A percentile compares a stretch with the other conserved stretches of the same genome.
Conservation (phyloP, 768 basidiomycete species). For the Psilocybe cyanescens region DNA sequence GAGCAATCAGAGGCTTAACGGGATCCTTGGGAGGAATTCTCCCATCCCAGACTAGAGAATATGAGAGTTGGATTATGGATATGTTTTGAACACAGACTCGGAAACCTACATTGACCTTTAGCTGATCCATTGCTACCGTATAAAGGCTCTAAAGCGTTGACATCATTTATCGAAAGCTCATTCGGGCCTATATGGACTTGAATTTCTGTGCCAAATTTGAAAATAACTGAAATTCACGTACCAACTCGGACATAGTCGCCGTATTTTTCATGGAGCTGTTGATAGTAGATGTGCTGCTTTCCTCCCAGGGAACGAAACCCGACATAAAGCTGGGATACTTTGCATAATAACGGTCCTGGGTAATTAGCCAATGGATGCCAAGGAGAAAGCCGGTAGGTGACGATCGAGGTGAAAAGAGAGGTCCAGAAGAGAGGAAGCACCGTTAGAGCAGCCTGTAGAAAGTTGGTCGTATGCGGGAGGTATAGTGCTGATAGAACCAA, state of each 20-base stretch:
- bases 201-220: not conserved
- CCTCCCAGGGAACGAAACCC: slow-evolving; percentile 39
- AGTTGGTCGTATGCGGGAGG: slow-evolving; percentile 18
- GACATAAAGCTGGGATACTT: slow-evolving; percentile 42
- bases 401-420: slow-evolving; percentile 32
- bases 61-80: not conserved
- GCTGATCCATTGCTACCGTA: slow-evolving; percentile 55
- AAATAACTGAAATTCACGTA: slow-evolving; percentile 23
- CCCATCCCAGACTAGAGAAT: slow-evolving; percentile 52
- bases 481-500: slow-evolving; percentile 25
- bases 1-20: slow-evolving; percentile 37
- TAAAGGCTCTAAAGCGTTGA: slow-evolving; percentile 44
- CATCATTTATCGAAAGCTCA: slow-evolving; percentile 56
- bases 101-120: slow-evolving; percentile 56
- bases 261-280: slow-evolving; percentile 54
- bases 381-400: slow-evolving; percentile 52
- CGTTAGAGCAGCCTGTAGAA: slow-evolving; percentile 17
- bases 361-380: slow-evolving; percentile 55
- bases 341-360: slow-evolving; percentile 51
- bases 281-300: slow-evolving; percentile 49
- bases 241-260: slow-evolving; percentile 63
- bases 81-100: slow-evolving; percentile 4
- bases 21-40: slow-evolving; percentile 43
- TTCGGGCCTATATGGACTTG: slow-evolving; percentile 51
- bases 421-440: slow-evolving; percentile 32